Percentiles rank a stretch among this genome's conserved stretches.
Evolutionary conservation across 228 moss, liverwort and hornwort species (phyloP).

Genomic region (Sphagnum magellanicum): DNA sequence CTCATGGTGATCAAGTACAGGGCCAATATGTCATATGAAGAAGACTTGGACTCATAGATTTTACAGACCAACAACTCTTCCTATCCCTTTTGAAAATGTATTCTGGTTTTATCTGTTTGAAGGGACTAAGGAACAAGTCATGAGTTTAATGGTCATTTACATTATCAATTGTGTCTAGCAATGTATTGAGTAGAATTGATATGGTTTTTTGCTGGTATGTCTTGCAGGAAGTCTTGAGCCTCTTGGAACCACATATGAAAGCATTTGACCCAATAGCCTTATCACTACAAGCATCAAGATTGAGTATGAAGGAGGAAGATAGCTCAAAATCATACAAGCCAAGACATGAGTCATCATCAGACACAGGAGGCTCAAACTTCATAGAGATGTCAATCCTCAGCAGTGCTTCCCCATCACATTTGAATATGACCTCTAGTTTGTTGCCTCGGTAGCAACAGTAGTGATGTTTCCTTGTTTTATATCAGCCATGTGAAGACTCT

Average conservation of each 20-base stretch:
- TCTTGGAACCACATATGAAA: slow-evolving; percentile 21
- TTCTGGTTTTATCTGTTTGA: background rate
- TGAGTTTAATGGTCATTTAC: background rate
- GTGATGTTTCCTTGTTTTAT: no score
- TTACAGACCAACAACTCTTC: background rate
- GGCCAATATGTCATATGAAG: background rate
- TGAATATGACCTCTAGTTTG: no score
- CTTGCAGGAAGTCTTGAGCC: slow-evolving; percentile 27
- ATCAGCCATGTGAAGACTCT: no score
- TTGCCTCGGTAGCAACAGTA: no score
- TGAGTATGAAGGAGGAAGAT: slow-evolving; percentile 8
- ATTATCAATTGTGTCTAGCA: background rate
- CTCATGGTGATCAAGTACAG: no score
- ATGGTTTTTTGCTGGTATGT: background rate
- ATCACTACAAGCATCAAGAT: slow-evolving; percentile 2
- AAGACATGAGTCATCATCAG: background rate
- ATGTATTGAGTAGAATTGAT: background rate
- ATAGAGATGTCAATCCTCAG: no score
- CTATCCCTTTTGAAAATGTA: background rate
- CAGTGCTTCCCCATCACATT: no score
- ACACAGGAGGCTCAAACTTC: no score
- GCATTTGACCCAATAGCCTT: background rate
- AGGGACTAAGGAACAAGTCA: background rate
- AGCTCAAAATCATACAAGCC: background rate
- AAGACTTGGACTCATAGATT: background rate